phyloP scores from a whole-genome alignment of 2,329 filamentous ascomycete genomes.

The Fusarium caatingaense region DNA sequence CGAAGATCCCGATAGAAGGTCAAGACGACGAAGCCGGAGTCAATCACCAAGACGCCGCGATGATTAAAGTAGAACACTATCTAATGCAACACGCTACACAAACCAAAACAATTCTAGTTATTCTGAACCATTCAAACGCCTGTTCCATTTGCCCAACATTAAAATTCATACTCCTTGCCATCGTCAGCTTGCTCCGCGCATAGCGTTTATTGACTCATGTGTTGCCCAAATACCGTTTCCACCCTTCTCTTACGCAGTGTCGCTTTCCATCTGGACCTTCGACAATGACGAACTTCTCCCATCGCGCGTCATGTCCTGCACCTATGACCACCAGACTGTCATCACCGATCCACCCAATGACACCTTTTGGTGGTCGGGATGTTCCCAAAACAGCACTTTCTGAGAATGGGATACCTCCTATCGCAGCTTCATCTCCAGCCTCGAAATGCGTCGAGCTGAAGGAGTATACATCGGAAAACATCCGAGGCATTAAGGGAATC shows the following conservation, averaged over 20 bases:
- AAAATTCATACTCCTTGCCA: conserved; percentile 19
- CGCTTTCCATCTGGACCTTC: conserved; percentile 75
- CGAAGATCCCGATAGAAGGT: conserved; percentile 42
- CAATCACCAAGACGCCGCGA: conserved; percentile 54
- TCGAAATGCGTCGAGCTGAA: conserved; percentile 85
- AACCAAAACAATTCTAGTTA: conserved; percentile 23
- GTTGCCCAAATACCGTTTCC: conserved; percentile 78
- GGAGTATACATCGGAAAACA: conserved; percentile 91
- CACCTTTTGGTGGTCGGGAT: conserved; percentile 77
- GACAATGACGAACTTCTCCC: conserved; percentile 87
- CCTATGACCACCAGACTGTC: conserved; percentile 80
- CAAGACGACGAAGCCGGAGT: conserved; percentile 53
- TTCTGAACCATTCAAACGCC: conserved; percentile 42
- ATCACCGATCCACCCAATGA: conserved; percentile 86
- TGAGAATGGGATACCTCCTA: conserved; percentile 57
- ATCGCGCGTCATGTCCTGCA: conserved; percentile 81
- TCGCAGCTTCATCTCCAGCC: conserved; percentile 77
- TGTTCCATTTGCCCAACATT: conserved; percentile 32
- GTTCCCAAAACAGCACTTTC: conserved; percentile 62
- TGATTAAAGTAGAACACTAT: conserved; percentile 43
- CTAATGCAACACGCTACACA: conserved; percentile 32
- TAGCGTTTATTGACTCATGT: conserved; percentile 41
- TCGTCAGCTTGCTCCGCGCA: conserved; percentile 2
- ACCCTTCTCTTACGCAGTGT: conserved; percentile 77
- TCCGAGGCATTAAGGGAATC: conserved; percentile 83